Evolutionary conservation across 768 basidiomycete genomes (phyloP).

Genomic region (Sistotremastrum suecicum): DNA sequence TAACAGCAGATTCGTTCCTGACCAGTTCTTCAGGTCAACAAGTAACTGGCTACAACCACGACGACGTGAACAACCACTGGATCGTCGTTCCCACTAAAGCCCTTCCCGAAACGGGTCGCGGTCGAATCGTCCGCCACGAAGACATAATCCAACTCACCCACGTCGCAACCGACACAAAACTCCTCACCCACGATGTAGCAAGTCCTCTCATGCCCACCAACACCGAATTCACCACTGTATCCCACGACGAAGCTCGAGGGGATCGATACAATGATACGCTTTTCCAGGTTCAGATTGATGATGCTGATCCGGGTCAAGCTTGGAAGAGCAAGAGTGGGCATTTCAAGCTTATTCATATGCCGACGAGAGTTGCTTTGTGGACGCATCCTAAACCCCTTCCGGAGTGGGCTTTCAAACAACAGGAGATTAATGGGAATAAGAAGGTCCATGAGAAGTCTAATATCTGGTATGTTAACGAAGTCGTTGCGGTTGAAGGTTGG

Average conservation of each 20-base stretch:
- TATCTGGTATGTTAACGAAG: slow-evolving; percentile 80
- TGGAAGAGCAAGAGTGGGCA: slow-evolving; percentile 93
- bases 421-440: slow-evolving; percentile 97
- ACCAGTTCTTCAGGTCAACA: slow-evolving; percentile 55
- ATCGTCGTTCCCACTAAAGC: slow-evolving; percentile 91
- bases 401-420: slow-evolving; percentile 95
- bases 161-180: slow-evolving; percentile 63
- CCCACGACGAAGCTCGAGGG: slow-evolving; percentile 47
- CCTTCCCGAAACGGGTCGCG: slow-evolving; percentile 85
- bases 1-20: slow-evolving; percentile 1
- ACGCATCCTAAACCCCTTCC: slow-evolving; percentile 76
- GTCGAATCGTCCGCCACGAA: slow-evolving; percentile 79
- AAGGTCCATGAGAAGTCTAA: slow-evolving; percentile 69
- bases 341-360: slow-evolving; percentile 79
- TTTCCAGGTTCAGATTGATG: slow-evolving; percentile 63
- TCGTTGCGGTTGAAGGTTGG: slow-evolving; percentile 59
- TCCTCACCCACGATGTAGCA: slow-evolving; percentile 95
- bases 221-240: slow-evolving; percentile 93
- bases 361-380: slow-evolving; percentile 90
- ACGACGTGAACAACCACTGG: slow-evolving; percentile 94
- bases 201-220: slow-evolving; percentile 96
- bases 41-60: slow-evolving; percentile 89
- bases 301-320: slow-evolving; percentile 62
- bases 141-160: slow-evolving; percentile 86
- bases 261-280: slow-evolving; percentile 77